Conservation (phyloP, 2,329 filamentous ascomycete species). For the Aureobasidium pullulans region DNA sequence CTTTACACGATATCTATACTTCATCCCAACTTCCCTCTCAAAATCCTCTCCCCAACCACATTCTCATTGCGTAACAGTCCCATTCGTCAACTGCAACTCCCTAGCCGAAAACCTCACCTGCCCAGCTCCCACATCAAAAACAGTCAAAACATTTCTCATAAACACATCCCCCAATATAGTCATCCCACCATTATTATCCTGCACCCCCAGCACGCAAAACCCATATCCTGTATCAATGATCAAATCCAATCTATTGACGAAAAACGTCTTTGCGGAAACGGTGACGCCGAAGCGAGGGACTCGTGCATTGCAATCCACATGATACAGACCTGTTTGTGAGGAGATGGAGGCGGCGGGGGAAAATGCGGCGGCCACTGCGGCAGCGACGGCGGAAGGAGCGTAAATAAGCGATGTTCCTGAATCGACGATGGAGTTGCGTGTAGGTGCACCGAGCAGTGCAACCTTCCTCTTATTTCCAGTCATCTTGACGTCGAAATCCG, state of each 20-base stretch:
- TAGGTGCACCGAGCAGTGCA: slow-evolving; percentile 5
- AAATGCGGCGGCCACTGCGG: slow-evolving; percentile 35
- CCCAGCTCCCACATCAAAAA: slow-evolving; percentile 43
- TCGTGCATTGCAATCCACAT: slow-evolving; percentile 36
- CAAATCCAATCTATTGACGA: slow-evolving; percentile 25
- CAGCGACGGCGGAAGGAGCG: slow-evolving; percentile 31
- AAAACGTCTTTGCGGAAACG: slow-evolving; percentile 31
- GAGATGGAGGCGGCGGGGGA: slow-evolving; percentile 33
- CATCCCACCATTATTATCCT: slow-evolving; percentile 25
- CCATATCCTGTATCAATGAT: slow-evolving; percentile 18
- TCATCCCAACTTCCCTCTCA: too few relatives aligned
- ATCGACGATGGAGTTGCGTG: slow-evolving; percentile 35
- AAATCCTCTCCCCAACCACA: too few relatives aligned
- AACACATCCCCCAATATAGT: slow-evolving; percentile 42
- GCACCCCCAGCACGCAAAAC: slow-evolving; percentile 28
- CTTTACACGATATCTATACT: too few relatives aligned
- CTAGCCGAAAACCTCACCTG: slow-evolving; percentile 41
- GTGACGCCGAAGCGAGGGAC: slow-evolving; percentile 35
- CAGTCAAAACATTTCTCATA: slow-evolving; percentile 43
- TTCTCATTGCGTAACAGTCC: not conserved
- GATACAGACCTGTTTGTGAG: slow-evolving; percentile 25
- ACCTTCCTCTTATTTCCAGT: slow-evolving; percentile 15
- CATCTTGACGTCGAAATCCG: slow-evolving; percentile 21
- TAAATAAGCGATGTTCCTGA: slow-evolving; percentile 37
- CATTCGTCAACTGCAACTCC: slow-evolving; percentile 17